A percentile compares a stretch with the other conserved stretches of the same genome.
Evolutionary conservation across 2,329 filamentous ascomycete genomes (phyloP).

Genomic region (Dactylellina leptospora): DNA sequence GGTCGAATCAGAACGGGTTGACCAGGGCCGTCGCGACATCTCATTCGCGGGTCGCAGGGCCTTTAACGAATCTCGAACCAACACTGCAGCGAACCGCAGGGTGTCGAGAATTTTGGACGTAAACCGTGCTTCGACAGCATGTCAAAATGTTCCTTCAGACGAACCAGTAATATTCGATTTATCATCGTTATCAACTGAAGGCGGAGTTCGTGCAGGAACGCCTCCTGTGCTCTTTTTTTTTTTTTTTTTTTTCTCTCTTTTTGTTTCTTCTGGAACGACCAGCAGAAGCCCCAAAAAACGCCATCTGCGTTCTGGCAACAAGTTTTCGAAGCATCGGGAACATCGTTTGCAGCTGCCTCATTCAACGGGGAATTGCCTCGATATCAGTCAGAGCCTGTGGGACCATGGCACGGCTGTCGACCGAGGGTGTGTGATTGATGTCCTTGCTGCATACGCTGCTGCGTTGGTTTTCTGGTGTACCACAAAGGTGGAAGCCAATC

Average conservation of each 20-base stretch:
- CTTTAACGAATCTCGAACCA: no score
- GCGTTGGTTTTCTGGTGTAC: constrained; percentile 21
- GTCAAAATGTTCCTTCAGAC: constrained; percentile 7
- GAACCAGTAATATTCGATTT: constrained; percentile 1
- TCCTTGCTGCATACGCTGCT: constrained; percentile 46
- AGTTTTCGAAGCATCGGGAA: neutral
- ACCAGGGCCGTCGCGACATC: no score
- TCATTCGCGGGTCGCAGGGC: no score
- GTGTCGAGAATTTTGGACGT: no score
- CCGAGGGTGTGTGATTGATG: constrained; percentile 36
- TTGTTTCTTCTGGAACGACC: constrained; percentile 20
- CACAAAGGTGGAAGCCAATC: constrained; percentile 39
- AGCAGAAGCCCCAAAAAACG: constrained; percentile 39
- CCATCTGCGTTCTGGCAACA: constrained; percentile 1
- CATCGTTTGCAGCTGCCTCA: constrained; percentile 31
- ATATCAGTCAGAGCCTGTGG: constrained; percentile 15
- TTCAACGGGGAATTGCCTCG: constrained; percentile 11
- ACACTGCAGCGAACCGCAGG: no score
- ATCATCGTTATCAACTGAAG: neutral
- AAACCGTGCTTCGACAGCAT: constrained; percentile 39
- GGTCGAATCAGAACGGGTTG: constrained; percentile 29
- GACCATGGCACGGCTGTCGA: constrained; percentile 24
- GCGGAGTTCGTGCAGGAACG: constrained; percentile 24
- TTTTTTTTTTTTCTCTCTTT: no score
- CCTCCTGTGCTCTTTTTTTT: no score